A percentile compares a stretch with the other conserved stretches of the same genome.
Evolutionary conservation across 1,284 basidiomycete species (phyloP).

Genomic region (Volvariella surrecta): DNA sequence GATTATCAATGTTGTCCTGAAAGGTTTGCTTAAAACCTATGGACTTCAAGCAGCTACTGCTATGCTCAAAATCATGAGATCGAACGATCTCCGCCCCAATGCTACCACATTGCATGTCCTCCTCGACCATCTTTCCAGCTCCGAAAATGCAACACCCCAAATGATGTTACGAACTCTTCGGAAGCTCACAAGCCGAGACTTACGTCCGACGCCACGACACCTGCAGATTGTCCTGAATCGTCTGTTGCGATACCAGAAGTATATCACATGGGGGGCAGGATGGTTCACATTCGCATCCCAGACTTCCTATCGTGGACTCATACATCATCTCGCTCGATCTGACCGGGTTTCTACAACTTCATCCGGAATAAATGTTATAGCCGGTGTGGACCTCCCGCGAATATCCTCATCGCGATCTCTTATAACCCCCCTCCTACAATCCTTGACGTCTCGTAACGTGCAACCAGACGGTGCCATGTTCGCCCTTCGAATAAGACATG

Average conservation of each 20-base stretch:
- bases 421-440: conserved; percentile 35
- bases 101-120: conserved; percentile 44
- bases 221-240: conserved; percentile 41
- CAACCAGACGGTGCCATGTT: conserved; percentile 47
- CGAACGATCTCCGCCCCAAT: conserved; percentile 39
- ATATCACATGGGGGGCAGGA: conserved; percentile 31
- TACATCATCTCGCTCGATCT: conserved; percentile 11
- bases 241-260: conserved; percentile 40
- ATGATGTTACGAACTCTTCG: conserved; percentile 39
- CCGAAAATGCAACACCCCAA: conserved; percentile 30
- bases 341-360: conserved; percentile 18
- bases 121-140: conserved; percentile 37
- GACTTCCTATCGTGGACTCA: conserved; percentile 23
- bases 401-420: conserved; percentile 25
- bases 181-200: conserved; percentile 25
- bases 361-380: conserved; percentile 37
- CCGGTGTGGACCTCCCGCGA: conserved; percentile 31
- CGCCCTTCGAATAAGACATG: conserved; percentile 52
- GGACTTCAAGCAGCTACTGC: conserved; percentile 37
- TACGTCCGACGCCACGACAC: conserved; percentile 38
- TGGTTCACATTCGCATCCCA: conserved; percentile 38
- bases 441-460: conserved; percentile 36
- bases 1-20: conserved; percentile 53
- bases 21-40: conserved; percentile 33
- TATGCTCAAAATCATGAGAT: conserved; percentile 46